phyloP scores from a whole-genome alignment of 2,329 filamentous ascomycete species.

The Scytalidium lignicola region DNA sequence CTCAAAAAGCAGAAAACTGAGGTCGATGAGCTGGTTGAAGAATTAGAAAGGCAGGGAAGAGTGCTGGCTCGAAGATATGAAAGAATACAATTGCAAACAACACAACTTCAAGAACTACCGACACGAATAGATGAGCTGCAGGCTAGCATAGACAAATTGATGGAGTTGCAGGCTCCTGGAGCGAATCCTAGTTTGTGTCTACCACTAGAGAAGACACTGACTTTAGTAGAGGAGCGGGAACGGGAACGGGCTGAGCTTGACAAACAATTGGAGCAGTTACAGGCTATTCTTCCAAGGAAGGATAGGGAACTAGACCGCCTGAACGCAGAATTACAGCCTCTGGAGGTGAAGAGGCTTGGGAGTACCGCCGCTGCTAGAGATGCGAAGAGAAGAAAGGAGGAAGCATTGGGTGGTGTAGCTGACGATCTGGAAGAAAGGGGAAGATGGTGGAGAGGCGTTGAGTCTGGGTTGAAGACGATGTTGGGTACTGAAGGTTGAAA shows the following conservation, averaged over 20 bases:
- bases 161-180: conserved; percentile 35
- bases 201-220: conserved; percentile 52
- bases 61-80: conserved; percentile 53
- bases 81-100: conserved; percentile 42
- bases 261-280: conserved; percentile 57
- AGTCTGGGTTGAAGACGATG: conserved; percentile 56
- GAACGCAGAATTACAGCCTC: conserved; percentile 59
- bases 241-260: conserved; percentile 51
- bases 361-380: conserved; percentile 65
- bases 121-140: conserved; percentile 44
- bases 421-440: conserved; percentile 73
- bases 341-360: conserved; percentile 63
- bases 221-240: conserved; percentile 46
- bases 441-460: conserved; percentile 69
- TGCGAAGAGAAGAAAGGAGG: conserved; percentile 63
- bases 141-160: conserved; percentile 40
- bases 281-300: conserved; percentile 59
- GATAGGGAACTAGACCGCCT: conserved; percentile 62
- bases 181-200: conserved; percentile 45
- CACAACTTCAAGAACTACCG: conserved; percentile 47
- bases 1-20: conserved; percentile 77
- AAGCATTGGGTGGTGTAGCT: conserved; percentile 57
- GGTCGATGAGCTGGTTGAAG: conserved; percentile 66
- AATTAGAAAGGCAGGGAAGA: conserved; percentile 61
- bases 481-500: conserved; percentile 46